Conservation (phyloP, 306 rosid species). For the Acacia confusa region DNA sequence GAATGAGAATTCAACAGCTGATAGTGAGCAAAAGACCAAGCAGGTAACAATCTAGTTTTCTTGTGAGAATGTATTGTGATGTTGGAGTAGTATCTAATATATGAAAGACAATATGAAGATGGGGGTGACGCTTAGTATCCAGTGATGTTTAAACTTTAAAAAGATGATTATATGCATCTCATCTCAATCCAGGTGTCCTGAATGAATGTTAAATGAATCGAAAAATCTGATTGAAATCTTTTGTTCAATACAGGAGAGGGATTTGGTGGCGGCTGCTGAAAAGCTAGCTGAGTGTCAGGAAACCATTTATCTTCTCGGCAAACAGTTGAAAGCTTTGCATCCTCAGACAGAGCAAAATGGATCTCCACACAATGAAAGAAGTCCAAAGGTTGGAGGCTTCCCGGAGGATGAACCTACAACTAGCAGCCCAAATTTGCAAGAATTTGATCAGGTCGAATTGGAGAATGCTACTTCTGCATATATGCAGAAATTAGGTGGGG, state of each 20-base stretch:
- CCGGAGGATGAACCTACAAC: conserved; percentile 52
- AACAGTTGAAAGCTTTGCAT: conserved; percentile 79
- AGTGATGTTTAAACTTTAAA: conserved; percentile 12
- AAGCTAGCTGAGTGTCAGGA: conserved; percentile 99
- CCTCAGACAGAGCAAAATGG: conserved; percentile 67
- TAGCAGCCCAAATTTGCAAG: conserved; percentile 50
- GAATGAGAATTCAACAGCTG: conserved; percentile 56
- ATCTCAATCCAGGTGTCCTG: background rate
- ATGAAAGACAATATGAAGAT: background rate
- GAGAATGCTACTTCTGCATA: conserved; percentile 47
- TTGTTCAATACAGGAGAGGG: conserved; percentile 65
- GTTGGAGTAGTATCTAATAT: background rate
- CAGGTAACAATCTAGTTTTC: conserved; percentile 54
- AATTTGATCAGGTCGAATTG: conserved; percentile 50
- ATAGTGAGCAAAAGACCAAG: conserved; percentile 50
- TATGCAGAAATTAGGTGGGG: conserved; percentile 49
- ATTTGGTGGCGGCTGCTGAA: conserved; percentile 84
- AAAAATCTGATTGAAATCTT: conserved; percentile 23
- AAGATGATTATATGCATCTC: conserved; percentile 1
- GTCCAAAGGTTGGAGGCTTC: conserved; percentile 52
- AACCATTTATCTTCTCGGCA: conserved; percentile 91
- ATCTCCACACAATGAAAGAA: conserved; percentile 51
- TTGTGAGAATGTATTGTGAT: conserved; percentile 15
- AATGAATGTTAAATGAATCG: background rate
- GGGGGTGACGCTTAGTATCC: background rate